Evolutionary conservation across 208 protist species (phyloP).

Genomic region (Crithidia sp.): DNA sequence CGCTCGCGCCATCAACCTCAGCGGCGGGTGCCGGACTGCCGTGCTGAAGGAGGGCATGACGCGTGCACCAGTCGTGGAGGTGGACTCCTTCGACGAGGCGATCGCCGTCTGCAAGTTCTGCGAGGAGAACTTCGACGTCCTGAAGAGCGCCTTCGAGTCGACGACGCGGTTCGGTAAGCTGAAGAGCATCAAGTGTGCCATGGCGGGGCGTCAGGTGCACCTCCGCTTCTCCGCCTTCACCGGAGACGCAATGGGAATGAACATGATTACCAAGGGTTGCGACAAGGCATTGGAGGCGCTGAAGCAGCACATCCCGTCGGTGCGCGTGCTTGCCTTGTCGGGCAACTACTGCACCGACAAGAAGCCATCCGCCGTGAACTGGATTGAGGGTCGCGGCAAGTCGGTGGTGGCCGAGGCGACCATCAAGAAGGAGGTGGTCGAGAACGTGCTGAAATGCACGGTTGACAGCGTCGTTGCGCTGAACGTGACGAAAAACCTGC

Average conservation of each 20-base stretch:
- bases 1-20: slow-evolving; percentile 93
- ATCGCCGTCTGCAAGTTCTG: slow-evolving; percentile 92
- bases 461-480: slow-evolving; percentile 92
- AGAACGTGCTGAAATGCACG: slow-evolving; percentile 94
- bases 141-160: slow-evolving; percentile 92
- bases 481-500: slow-evolving; percentile 97
- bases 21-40: slow-evolving; percentile 89
- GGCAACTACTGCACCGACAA: slow-evolving; percentile 99
- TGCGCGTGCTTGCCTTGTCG: slow-evolving; percentile 92
- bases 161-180: slow-evolving; percentile 96
- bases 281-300: slow-evolving; percentile 91
- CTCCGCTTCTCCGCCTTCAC: slow-evolving; percentile 94
- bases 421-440: slow-evolving; percentile 91
- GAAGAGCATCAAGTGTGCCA: slow-evolving; percentile 77
- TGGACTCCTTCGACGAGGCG: slow-evolving; percentile 79
- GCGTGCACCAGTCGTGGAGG: slow-evolving; percentile 94
- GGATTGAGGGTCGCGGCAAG: slow-evolving; percentile 97
- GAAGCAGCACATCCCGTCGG: slow-evolving; percentile 90
- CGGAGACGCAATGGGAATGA: slow-evolving; percentile 99
- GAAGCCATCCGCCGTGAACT: slow-evolving; percentile 98
- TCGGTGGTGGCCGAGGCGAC: slow-evolving; percentile 95
- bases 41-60: slow-evolving; percentile 97
- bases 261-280: slow-evolving; percentile 99
- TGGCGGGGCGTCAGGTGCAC: slow-evolving; percentile 93
- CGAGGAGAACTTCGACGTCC: slow-evolving; percentile 81